Evolutionary conservation across 495 filamentous ascomycete genomes (phyloP).

Genomic region (Penicillium simplicissimum): DNA sequence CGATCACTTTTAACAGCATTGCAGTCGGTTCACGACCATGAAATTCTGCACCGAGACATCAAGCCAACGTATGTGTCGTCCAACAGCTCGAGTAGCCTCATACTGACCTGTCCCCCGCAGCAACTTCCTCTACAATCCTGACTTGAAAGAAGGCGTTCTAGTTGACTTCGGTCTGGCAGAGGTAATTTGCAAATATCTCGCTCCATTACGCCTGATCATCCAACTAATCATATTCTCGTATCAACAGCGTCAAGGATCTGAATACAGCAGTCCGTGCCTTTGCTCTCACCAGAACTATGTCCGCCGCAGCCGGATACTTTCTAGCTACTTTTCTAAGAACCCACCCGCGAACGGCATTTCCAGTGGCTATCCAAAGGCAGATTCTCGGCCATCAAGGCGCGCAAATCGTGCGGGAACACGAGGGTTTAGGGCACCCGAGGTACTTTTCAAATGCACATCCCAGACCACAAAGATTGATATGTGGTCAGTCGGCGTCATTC

Average conservation of each 20-base stretch:
- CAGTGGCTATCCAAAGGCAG: conserved; percentile 78
- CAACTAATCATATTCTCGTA: conserved; percentile 9
- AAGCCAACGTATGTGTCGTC: conserved; percentile 74
- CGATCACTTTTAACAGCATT: conserved; percentile 85
- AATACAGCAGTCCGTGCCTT: conserved; percentile 43
- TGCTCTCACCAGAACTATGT: conserved; percentile 41
- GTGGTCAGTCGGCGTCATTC: conserved; percentile 93
- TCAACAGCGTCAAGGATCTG: conserved; percentile 43
- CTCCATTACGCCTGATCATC: neutral
- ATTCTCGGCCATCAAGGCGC: conserved; percentile 80
- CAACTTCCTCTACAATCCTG: conserved; percentile 94
- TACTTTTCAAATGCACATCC: conserved; percentile 94
- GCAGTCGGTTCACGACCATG: conserved; percentile 73
- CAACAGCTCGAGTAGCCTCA: neutral
- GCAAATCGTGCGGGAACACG: conserved; percentile 96
- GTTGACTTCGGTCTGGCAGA: conserved; percentile 97
- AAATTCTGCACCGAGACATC: conserved; percentile 94
- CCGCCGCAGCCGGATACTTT: conserved; percentile 39
- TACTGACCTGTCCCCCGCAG: conserved; percentile 32
- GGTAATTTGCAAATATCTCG: conserved; percentile 23
- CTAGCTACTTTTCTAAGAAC: conserved; percentile 48
- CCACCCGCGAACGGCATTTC: conserved; percentile 46
- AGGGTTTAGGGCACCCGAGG: conserved; percentile 94
- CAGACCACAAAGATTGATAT: conserved; percentile 97
- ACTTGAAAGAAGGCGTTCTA: conserved; percentile 78